Percentiles rank a stretch among this genome's conserved stretches.
Conservation (phyloP, 805 yeast species). For the Metschnikowia baotianmanensis region DNA sequence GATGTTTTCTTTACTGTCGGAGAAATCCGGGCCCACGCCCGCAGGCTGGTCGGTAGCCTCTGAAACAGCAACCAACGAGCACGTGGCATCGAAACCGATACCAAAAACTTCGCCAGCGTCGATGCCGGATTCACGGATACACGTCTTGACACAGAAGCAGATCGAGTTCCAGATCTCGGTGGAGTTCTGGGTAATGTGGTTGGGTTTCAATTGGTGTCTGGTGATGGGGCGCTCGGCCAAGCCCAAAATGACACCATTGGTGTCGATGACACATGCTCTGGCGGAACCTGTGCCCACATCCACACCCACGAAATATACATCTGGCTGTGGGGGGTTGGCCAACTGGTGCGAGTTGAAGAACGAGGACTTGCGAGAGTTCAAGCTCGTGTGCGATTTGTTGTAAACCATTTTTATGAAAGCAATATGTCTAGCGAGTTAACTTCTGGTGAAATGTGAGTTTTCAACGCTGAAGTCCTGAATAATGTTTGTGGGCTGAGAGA, state of each 20-base stretch:
- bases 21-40: constrained; percentile 90
- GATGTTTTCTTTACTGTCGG: constrained; percentile 71
- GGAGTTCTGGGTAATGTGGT: constrained; percentile 80
- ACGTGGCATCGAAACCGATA: constrained; percentile 96
- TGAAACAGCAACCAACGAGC: constrained; percentile 82
- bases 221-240: constrained; percentile 77
- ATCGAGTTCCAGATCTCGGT: constrained; percentile 90
- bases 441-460: background rate
- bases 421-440: no score
- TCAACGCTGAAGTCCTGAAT: no score
- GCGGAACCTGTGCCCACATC: constrained; percentile 99
- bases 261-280: constrained; percentile 87
- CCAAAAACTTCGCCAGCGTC: constrained; percentile 71
- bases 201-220: constrained; percentile 70
- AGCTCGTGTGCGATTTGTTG: constrained; percentile 39
- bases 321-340: constrained; percentile 41
- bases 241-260: constrained; percentile 75
- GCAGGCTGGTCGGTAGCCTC: constrained; percentile 66
- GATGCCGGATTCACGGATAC: constrained; percentile 71
- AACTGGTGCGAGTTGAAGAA: constrained; percentile 36
- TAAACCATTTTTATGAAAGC: constrained; percentile 2
- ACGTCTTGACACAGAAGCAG: constrained; percentile 75
- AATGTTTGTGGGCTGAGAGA: no score
- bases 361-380: constrained; percentile 38
- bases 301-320: constrained; percentile 68